phyloP scores from a whole-genome alignment of 1,284 basidiomycete genomes.

The Blastosporella zonata region DNA sequence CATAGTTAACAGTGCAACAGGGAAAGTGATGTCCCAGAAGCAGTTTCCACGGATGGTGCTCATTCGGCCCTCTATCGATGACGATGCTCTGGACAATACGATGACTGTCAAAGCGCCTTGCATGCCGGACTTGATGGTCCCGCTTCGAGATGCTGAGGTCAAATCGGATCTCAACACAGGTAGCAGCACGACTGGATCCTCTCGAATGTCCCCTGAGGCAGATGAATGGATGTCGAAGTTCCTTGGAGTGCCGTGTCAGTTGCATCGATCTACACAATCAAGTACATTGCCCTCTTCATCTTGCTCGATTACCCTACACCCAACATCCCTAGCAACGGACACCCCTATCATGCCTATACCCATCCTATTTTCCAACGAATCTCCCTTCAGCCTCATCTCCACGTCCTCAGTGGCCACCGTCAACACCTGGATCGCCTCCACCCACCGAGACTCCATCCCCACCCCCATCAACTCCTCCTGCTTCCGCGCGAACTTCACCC shows the following conservation, averaged over 20 bases:
- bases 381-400: constrained; percentile 18
- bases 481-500: constrained; percentile 17
- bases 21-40: constrained; percentile 16
- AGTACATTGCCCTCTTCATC: not conserved
- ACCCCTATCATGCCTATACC: constrained; percentile 1
- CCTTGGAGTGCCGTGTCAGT: constrained; percentile 13
- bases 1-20: constrained; percentile 11
- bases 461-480: constrained; percentile 10
- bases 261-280: constrained; percentile 6
- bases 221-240: constrained; percentile 18
- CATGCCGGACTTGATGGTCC: constrained; percentile 12
- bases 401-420: constrained; percentile 11
- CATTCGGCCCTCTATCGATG: constrained; percentile 12
- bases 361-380: constrained; percentile 18
- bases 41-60: constrained; percentile 18
- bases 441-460: not conserved
- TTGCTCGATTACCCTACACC: constrained; percentile 1
- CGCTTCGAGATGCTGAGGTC: not conserved
- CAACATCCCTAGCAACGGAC: not conserved
- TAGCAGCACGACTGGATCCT: not conserved
- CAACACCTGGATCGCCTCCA: constrained; percentile 11
- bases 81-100: not conserved
- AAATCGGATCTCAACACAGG: not conserved
- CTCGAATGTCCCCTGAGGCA: constrained; percentile 9
- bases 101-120: constrained; percentile 14